These are phyloP conservation scores for Thermothelomyces thermophilus DNA, from an alignment of 2,329 filamentous ascomycete genomes.

Conservation along the genomic window DNA sequence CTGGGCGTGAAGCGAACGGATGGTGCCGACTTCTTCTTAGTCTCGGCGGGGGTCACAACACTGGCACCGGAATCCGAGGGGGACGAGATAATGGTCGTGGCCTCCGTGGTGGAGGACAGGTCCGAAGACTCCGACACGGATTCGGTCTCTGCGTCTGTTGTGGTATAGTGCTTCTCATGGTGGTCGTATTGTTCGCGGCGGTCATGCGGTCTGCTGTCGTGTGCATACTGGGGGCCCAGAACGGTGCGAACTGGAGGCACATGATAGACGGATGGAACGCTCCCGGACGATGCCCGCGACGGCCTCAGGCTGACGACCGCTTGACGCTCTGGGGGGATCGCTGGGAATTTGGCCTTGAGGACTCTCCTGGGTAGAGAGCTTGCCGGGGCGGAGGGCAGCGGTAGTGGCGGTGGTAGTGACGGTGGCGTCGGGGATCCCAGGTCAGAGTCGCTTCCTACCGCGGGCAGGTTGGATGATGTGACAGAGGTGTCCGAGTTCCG, in stretches of 20 bases:
- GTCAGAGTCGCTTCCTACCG: constrained; percentile 21
- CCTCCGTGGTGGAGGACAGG: constrained; percentile 34
- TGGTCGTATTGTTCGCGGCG: constrained; percentile 15
- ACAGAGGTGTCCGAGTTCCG: constrained; percentile 26
- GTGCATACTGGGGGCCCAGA: constrained; percentile 17
- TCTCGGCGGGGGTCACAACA: constrained; percentile 23
- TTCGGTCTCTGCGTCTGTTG: constrained; percentile 30
- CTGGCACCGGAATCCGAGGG: constrained; percentile 20
- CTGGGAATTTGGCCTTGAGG: constrained; percentile 25
- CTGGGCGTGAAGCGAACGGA: constrained; percentile 26
- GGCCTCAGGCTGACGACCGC: constrained; percentile 23
- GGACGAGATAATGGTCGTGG: constrained; percentile 33
- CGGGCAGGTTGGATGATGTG: constrained; percentile 24
- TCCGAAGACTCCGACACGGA: constrained; percentile 33
- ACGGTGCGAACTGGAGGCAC: constrained; percentile 22
- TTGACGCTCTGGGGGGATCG: constrained; percentile 20
- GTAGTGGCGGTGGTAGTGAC: background rate
- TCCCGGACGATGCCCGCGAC: constrained; percentile 19
- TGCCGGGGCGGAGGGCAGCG: constrained; percentile 9
- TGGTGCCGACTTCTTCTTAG: constrained; percentile 19
- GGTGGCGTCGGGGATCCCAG: constrained; percentile 6
- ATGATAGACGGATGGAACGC: constrained; percentile 18
- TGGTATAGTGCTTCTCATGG: constrained; percentile 17
- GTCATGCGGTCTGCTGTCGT: constrained; percentile 16
- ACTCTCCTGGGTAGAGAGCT: constrained; percentile 23